These are phyloP conservation scores for Scedosporium apiospermum DNA, from an alignment of 2,329 filamentous ascomycete genomes.

Conservation along the genomic window DNA sequence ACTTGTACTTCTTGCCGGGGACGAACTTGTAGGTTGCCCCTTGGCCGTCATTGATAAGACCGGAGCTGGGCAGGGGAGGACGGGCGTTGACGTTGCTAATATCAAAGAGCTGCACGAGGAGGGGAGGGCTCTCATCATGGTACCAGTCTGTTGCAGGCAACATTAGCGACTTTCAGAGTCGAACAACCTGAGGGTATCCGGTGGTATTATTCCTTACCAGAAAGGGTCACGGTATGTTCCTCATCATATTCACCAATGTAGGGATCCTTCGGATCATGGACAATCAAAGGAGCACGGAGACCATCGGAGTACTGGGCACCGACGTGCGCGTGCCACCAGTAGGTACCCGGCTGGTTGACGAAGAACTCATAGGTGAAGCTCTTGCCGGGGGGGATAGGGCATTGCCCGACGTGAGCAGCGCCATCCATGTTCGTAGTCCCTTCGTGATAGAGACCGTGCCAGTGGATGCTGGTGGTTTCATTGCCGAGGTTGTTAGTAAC, in stretches of 20 bases:
- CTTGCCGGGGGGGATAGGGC: conserved; percentile 39
- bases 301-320: conserved; percentile 49
- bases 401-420: conserved; percentile 43
- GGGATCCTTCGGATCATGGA: conserved; percentile 39
- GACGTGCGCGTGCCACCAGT: conserved; percentile 26
- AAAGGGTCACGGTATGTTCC: conserved; percentile 42
- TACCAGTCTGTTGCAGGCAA: conserved; percentile 40
- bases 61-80: conserved; percentile 42
- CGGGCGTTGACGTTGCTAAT: conserved; percentile 35
- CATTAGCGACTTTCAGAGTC: background rate
- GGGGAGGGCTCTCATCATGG: conserved; percentile 39
- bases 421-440: conserved; percentile 50
- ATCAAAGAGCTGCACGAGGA: conserved; percentile 36
- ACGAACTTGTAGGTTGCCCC: conserved; percentile 12
- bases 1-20: conserved; percentile 24
- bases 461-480: conserved; percentile 42
- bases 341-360: conserved; percentile 33
- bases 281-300: conserved; percentile 42
- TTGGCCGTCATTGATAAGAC: conserved; percentile 39
- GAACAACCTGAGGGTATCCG: background rate
- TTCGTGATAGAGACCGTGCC: conserved; percentile 49
- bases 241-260: conserved; percentile 38
- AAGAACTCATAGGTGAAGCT: conserved; percentile 43
- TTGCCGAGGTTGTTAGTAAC: conserved; percentile 42
- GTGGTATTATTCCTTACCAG: conserved; percentile 13